Base-by-base conservation (phyloP, 306 rosid species). In the Benincasa hispida region DNA sequence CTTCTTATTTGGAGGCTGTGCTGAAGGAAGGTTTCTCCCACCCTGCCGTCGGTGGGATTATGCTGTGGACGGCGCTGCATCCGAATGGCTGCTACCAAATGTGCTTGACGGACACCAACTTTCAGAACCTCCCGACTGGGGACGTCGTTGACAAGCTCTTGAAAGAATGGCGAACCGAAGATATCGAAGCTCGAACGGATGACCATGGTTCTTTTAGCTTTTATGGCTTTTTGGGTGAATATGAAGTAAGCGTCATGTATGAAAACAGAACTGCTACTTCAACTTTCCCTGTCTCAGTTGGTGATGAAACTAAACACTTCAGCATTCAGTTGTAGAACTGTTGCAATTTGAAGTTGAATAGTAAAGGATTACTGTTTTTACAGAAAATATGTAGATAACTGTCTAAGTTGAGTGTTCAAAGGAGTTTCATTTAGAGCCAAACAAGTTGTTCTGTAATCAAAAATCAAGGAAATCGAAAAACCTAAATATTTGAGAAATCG, bases 41-140 rank as follows among this genome's bases (percentile, higher is more conserved):
- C 65, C 92, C 96, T 42, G 84, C 86, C 0, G 94, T 93, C 70
- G 89, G 88, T 54, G 97, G 98, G 58, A 91, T 94, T 67, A 82
- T 94, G 95, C 91, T 94, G 8, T 90, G 98, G 98, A 89, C 91
- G 0, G 96, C 98, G 37, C 75, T 90, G 22, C 91, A 87, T 80
- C 90, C 94, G 18, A 8, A 90, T 1, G 97, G 98, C 57, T 94
- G 98, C 82, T 94, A 91, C 66, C 87, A 83, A 81, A 94, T 94
- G 98, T 94, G 97, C 78, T 87, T 94, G 42, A 94, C 97, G 0
- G 96, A 91, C 82, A 56, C 50, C 30, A 79, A 89, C 72, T 84
- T 91, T 22, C 84, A 69, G 2, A 93, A 91, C 82, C 91, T 93
- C 2, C 93, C 95, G 0, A 83, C 96, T 12, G 98, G 97, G 54